phyloP scores from a whole-genome alignment of 2,329 filamentous ascomycete genomes.

The Paraphaeosphaeria sporulosa region DNA sequence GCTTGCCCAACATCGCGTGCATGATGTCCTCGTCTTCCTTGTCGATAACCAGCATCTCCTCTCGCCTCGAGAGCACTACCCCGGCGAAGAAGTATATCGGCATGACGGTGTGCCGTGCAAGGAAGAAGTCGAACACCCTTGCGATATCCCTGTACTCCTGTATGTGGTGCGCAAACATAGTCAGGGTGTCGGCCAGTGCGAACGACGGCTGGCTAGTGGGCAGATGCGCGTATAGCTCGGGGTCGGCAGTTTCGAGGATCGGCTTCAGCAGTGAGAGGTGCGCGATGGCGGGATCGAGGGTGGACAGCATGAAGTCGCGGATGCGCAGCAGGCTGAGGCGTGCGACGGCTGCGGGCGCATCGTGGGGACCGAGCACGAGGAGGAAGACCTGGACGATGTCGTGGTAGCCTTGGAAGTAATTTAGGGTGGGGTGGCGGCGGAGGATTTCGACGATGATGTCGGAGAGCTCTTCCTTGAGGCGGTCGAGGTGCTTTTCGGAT shows the following conservation, averaged over 20 bases:
- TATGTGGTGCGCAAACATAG: slow-evolving; percentile 96
- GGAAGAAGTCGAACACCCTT: slow-evolving; percentile 88
- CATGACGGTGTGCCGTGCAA: slow-evolving; percentile 87
- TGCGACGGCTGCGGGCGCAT: slow-evolving; percentile 70
- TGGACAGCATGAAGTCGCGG: slow-evolving; percentile 96
- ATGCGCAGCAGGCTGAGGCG: slow-evolving; percentile 91
- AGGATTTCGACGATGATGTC: slow-evolving; percentile 82
- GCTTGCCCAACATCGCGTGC: slow-evolving; percentile 84
- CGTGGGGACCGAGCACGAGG: slow-evolving; percentile 74
- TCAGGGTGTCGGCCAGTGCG: slow-evolving; percentile 89
- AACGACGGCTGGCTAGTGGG: slow-evolving; percentile 85
- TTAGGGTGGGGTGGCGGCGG: slow-evolving; percentile 80
- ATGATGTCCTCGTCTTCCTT: slow-evolving; percentile 83
- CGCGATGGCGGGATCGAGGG: slow-evolving; percentile 77
- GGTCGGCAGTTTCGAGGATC: slow-evolving; percentile 77
- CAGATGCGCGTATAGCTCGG: slow-evolving; percentile 76
- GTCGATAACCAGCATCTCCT: slow-evolving; percentile 85
- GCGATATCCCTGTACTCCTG: slow-evolving; percentile 88
- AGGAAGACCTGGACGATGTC: slow-evolving; percentile 97
- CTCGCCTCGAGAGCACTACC: slow-evolving; percentile 75
- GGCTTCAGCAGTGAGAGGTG: slow-evolving; percentile 89
- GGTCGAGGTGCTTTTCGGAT: slow-evolving; percentile 71
- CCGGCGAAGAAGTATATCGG: slow-evolving; percentile 89
- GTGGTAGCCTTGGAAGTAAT: slow-evolving; percentile 98
- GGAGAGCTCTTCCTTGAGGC: slow-evolving; percentile 78